Conservation (phyloP, 1,284 basidiomycete species). For the Omphalotus olearius region DNA sequence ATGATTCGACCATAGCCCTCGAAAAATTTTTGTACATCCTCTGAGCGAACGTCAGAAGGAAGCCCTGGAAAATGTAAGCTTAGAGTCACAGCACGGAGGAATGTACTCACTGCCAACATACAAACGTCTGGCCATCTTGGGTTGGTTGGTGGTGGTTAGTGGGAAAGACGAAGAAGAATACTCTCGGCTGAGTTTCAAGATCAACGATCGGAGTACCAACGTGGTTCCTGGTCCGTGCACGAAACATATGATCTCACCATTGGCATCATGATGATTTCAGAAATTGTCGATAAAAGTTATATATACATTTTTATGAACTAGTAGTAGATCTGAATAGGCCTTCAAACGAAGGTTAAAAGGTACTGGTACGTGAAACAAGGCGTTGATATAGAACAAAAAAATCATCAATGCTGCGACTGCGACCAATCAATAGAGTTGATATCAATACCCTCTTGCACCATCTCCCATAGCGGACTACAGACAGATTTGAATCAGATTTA, state of each 20-base stretch:
- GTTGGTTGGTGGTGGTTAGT: slow-evolving; percentile 39
- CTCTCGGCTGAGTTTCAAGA: slow-evolving; percentile 36
- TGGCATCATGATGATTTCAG: too few species aligned
- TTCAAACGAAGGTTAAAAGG: not conserved
- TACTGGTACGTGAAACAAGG: slow-evolving; percentile 3
- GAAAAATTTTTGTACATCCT: slow-evolving; percentile 83
- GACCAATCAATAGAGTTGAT: slow-evolving; percentile 93
- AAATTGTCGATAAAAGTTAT: too few species aligned
- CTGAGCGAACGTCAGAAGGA: slow-evolving; percentile 72
- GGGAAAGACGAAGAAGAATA: slow-evolving; percentile 21
- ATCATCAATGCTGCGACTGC: slow-evolving; percentile 47
- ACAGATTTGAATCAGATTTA: slow-evolving; percentile 10
- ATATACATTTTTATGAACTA: too few species aligned
- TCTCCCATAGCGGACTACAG: slow-evolving; percentile 89
- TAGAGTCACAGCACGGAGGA: slow-evolving; percentile 10
- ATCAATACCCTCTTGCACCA: slow-evolving; percentile 98
- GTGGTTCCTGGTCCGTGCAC: not conserved
- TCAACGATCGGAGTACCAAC: slow-evolving; percentile 7
- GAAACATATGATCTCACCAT: not conserved
- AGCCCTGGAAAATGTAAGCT: slow-evolving; percentile 45
- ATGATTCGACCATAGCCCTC: slow-evolving; percentile 82
- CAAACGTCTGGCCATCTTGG: slow-evolving; percentile 75
- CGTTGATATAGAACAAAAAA: not conserved
- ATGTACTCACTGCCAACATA: slow-evolving; percentile 72
- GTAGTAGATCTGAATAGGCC: too few species aligned